These are phyloP conservation scores for Ramalina intermedia DNA, from an alignment of 495 filamentous ascomycete genomes.

Conservation along the genomic window DNA sequence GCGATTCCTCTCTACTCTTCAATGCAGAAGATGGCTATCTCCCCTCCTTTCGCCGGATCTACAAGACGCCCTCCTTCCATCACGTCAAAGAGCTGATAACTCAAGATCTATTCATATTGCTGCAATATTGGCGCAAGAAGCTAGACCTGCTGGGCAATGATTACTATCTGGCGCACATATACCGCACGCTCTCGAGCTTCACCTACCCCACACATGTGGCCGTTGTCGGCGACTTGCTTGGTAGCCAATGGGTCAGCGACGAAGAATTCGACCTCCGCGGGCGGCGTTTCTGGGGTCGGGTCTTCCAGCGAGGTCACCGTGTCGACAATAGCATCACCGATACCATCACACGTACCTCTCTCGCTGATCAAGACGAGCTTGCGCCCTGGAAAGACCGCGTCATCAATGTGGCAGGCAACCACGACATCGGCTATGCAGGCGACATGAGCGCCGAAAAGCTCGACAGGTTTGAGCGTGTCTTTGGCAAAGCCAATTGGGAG, in stretches of 20 bases:
- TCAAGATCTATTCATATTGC: conserved; percentile 48
- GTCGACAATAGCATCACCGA: conserved; percentile 47
- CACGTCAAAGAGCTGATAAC: conserved; percentile 36
- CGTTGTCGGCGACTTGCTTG: conserved; percentile 80
- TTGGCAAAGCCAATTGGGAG: conserved; percentile 81
- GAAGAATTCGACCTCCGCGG: conserved; percentile 64
- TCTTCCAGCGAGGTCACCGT: conserved; percentile 53
- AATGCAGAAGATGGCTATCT: conserved; percentile 43
- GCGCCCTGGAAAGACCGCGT: conserved; percentile 57
- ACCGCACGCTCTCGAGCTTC: conserved; percentile 72
- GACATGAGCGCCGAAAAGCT: conserved; percentile 62
- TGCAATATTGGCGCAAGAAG: conserved; percentile 55
- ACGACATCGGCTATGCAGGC: conserved; percentile 91
- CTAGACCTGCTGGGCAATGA: conserved; percentile 89
- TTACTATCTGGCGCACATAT: conserved; percentile 85
- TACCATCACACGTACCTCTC: conserved; percentile 15
- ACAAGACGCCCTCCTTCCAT: conserved; percentile 30
- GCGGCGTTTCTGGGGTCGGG: conserved; percentile 64
- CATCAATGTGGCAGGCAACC: conserved; percentile 86
- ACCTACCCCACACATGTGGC: conserved; percentile 71
- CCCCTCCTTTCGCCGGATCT: conserved; percentile 41
- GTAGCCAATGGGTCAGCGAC: conserved; percentile 90
- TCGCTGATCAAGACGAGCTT: conserved; percentile 33
- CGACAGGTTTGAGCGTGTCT: conserved; percentile 63
- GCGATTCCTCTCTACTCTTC: conserved; percentile 70